phyloP scores from a whole-genome alignment of 2,329 filamentous ascomycete species.

The Xylariaceae sp. region DNA sequence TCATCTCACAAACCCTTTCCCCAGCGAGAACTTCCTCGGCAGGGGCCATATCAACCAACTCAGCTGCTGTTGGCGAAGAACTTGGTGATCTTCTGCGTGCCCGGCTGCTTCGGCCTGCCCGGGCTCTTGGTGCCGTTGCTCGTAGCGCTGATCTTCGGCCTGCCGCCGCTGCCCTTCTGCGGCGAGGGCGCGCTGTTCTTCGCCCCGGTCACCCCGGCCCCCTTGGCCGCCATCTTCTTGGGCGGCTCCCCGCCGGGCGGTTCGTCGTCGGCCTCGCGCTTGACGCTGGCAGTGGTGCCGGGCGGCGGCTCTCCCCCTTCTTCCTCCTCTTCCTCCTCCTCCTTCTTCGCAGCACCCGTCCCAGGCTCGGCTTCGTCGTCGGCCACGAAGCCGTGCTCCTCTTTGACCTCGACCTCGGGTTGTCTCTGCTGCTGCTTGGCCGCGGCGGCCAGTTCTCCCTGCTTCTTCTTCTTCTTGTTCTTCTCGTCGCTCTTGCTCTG shows the following conservation, averaged over 20 bases:
- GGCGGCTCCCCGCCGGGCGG: conserved; percentile 14
- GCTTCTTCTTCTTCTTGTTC: conserved; percentile 5
- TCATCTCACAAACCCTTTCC: no score
- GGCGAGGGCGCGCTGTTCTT: conserved; percentile 12
- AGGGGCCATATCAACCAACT: no score
- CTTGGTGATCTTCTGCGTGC: conserved; percentile 39
- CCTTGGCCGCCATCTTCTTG: conserved; percentile 15
- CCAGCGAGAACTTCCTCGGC: no score
- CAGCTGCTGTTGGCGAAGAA: conserved; percentile 38
- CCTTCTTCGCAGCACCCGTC: conserved; percentile 4
- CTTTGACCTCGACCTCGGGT: conserved; percentile 16
- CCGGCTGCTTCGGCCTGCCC: conserved; percentile 22
- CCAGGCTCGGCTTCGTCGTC: no score
- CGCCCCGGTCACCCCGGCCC: background rate
- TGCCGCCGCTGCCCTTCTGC: conserved; percentile 15
- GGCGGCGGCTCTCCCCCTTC: background rate
- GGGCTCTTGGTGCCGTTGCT: conserved; percentile 31
- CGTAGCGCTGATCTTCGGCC: conserved; percentile 32
- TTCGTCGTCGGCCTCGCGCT: conserved; percentile 19
- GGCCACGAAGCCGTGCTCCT: conserved; percentile 15
- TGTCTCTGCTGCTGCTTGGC: conserved; percentile 9
- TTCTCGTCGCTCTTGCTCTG: conserved; percentile 28
- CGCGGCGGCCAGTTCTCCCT: background rate
- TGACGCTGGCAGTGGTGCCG: conserved; percentile 12
- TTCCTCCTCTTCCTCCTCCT: conserved; percentile 6